A percentile compares a stretch with the other conserved stretches of the same genome.
Conservation (phyloP, 179 eudicot species). For the Silene noctiflora region DNA sequence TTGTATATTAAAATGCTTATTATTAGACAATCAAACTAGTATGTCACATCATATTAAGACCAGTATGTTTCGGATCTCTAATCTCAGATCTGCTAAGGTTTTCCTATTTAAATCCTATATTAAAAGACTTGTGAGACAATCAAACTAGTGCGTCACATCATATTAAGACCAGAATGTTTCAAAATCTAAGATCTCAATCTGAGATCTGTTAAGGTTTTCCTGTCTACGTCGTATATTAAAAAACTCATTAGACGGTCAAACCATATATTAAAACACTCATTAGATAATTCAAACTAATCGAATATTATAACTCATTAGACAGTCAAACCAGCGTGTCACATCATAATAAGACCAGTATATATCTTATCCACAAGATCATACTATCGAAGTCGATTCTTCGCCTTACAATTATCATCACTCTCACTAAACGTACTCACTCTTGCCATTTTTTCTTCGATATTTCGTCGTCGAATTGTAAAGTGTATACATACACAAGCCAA, state of each 20-base stretch:
- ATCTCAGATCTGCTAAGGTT: not conserved
- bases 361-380: not conserved
- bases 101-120: constrained; percentile 5
- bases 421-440: not conserved
- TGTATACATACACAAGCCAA: not conserved
- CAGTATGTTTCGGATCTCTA: not conserved
- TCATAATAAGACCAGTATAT: not conserved
- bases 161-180: not conserved
- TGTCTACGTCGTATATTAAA: not conserved
- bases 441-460: not conserved
- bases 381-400: not conserved
- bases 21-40: constrained; percentile 4
- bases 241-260: constrained; percentile 18
- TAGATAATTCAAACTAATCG: not conserved
- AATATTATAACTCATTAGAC: constrained; percentile 5
- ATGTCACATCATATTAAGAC: constrained; percentile 3
- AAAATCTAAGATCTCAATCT: not conserved
- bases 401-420: constrained; percentile 2
- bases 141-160: constrained; percentile 7
- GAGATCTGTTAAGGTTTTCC: not conserved
- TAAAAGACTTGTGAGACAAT: constrained; percentile 12
- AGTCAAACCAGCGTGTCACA: constrained; percentile 16
- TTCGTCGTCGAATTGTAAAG: not conserved
- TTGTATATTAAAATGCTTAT: not conserved
- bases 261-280: not conserved